These are phyloP conservation scores for Symbiodinium pilosum DNA, from an alignment of 73 alveolate species.

Conservation along the genomic window DNA sequence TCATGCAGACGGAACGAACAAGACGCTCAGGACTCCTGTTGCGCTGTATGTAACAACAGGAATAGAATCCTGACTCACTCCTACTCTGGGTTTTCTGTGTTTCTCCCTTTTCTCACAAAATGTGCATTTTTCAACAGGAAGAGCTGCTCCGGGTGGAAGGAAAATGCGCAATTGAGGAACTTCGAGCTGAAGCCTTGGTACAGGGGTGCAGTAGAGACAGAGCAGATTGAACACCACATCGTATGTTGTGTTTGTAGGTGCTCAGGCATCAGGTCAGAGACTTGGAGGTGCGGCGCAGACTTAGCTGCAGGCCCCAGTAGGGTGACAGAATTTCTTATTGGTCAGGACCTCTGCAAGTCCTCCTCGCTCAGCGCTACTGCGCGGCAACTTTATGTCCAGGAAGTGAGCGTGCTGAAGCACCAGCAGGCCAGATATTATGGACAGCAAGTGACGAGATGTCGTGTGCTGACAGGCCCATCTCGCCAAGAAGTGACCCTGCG, in stretches of 20 bases:
- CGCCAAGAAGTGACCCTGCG: constrained; percentile 60
- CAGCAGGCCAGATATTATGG: constrained; percentile 56
- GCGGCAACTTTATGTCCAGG: constrained; percentile 73
- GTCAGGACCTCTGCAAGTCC: constrained; percentile 77
- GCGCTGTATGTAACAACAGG: background rate
- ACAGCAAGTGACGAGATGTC: background rate
- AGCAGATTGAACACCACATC: background rate
- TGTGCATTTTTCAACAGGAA: background rate
- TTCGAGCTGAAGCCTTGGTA: constrained; percentile 16
- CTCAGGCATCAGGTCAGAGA: constrained; percentile 81
- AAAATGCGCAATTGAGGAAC: constrained; percentile 60
- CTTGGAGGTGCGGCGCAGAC: constrained; percentile 23
- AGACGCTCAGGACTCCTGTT: constrained; percentile 44
- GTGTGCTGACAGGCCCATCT: constrained; percentile 51
- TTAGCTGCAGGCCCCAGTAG: background rate
- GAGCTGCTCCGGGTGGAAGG: constrained; percentile 73
- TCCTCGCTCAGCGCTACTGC: constrained; percentile 35
- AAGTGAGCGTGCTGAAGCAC: constrained; percentile 60
- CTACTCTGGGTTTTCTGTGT: no score
- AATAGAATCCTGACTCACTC: no score
- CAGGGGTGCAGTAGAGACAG: background rate
- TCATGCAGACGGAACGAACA: constrained; percentile 58
- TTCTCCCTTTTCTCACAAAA: background rate
- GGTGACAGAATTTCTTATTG: background rate
- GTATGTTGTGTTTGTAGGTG: constrained; percentile 32